Base-by-base conservation (phyloP, 768 basidiomycete species). In the Naganishia antarctica region DNA sequence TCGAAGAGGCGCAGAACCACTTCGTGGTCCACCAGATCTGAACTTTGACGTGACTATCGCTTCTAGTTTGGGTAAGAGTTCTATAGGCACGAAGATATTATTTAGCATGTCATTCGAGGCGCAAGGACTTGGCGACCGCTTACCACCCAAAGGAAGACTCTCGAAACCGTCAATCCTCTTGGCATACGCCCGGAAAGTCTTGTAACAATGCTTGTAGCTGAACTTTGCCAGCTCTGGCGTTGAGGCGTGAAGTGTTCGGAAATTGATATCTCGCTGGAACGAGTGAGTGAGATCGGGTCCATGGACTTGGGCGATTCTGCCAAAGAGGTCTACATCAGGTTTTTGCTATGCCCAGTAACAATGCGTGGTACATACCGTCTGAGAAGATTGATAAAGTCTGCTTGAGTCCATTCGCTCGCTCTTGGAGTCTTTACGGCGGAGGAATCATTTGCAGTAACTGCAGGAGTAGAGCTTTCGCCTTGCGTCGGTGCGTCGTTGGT, bases 161-260 rank as follows among this genome's bases (percentile, higher is more conserved):
- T 57, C 53, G 37, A 57, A 57, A 18, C 53, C 53, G 37, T 57
- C 53, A 40, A 57, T 37, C 26, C 53, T 32, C 53, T 57, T 57
- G 34, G 34, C 53, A 26, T 57, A 57, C 7, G 53, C 53, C 15
- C 53, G 53, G 37, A 57, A 57, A n/a, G 53, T 57, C 37, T 57
- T 57, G 53, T 57, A 57, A 15, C 53, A 57, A 41, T 57, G 53
- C 37, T 57, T 57, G 53, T 57, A 57, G 53, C 53, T 57, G 23
- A 57, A 57, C 37, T 57, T 57, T n/a, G 34, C 32, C 34, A 57
- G 37, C 23, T 57, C 53, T 9, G 53, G 34, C 34, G 53, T 57
- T 12, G 37, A 16, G 37, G 53, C 53, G 7, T 57, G 53, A 11
- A 57, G 37, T 37, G 53, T 57, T 40, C 53, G 53, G 53, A 57